A percentile compares a stretch with the other conserved stretches of the same genome.
Conservation (phyloP, 163 green algal genomes). For the Prototheca stagnorum region DNA sequence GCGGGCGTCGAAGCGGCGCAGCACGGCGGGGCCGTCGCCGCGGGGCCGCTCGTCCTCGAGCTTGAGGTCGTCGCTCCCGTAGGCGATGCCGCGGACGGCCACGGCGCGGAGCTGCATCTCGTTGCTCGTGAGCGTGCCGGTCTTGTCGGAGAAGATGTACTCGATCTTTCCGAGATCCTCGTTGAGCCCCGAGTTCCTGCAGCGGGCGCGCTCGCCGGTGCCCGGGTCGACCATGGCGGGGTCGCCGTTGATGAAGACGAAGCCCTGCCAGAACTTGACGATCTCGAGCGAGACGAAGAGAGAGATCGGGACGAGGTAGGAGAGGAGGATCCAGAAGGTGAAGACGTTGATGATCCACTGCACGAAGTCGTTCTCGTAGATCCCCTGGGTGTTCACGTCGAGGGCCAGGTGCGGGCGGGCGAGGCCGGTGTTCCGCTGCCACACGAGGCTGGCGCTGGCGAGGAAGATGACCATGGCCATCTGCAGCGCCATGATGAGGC, state of each 20-base stretch:
- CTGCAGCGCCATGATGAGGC: constrained; percentile 55
- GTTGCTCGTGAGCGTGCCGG: constrained; percentile 74
- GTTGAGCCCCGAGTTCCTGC: constrained; percentile 60
- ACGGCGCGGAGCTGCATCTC: constrained; percentile 62
- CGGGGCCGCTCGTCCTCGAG: constrained; percentile 16
- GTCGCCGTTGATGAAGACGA: constrained; percentile 57
- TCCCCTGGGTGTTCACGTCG: constrained; percentile 23
- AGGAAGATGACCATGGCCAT: constrained; percentile 49
- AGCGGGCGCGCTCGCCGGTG: constrained; percentile 24
- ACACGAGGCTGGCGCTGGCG: constrained; percentile 39
- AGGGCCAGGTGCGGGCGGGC: constrained; percentile 28
- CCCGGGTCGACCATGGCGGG: constrained; percentile 32
- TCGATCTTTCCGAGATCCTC: constrained; percentile 69
- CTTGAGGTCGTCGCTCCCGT: constrained; percentile 16
- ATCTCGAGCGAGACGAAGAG: constrained; percentile 78
- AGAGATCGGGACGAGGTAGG: constrained; percentile 71
- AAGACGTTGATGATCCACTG: constrained; percentile 57
- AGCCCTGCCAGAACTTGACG: constrained; percentile 66
- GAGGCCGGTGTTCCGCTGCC: constrained; percentile 28
- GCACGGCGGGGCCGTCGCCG: constrained; percentile 1
- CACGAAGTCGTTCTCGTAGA: constrained; percentile 29
- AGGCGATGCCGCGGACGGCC: constrained; percentile 32
- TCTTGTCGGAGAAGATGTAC: constrained; percentile 81
- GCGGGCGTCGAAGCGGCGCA: constrained; percentile 17
- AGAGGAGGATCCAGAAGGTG: constrained; percentile 70